These are phyloP conservation scores for Amaranthus cruentus DNA, from an alignment of 148 eudicot species.

Conservation along the genomic window DNA sequence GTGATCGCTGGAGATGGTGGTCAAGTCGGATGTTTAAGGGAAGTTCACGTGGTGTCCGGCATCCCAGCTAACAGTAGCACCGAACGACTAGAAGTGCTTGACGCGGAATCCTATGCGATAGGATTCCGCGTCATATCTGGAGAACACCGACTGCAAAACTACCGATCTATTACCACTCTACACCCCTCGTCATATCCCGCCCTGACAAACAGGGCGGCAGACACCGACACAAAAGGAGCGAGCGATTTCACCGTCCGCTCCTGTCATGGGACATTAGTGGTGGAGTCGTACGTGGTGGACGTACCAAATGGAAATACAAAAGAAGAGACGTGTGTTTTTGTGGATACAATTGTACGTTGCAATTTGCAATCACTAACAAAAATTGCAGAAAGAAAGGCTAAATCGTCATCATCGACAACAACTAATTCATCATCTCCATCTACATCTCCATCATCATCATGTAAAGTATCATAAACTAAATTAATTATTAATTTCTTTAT, in stretches of 20 bases:
- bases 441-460: constrained; percentile 10
- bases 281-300: constrained; percentile 83
- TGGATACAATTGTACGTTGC: constrained; percentile 65
- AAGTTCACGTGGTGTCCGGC: constrained; percentile 77
- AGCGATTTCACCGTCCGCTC: not conserved
- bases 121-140: constrained; percentile 80
- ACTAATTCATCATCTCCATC: constrained; percentile 3
- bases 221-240: not conserved
- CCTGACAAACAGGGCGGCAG: not conserved
- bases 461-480: constrained; percentile 24
- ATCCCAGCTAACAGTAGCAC: constrained; percentile 74
- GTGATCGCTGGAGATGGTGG: constrained; percentile 51
- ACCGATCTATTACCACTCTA: constrained; percentile 70
- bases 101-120: constrained; percentile 54
- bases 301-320: constrained; percentile 68
- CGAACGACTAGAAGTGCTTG: constrained; percentile 74
- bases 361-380: constrained; percentile 60
- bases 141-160: constrained; percentile 68
- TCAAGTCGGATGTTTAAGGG: constrained; percentile 54
- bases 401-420: constrained; percentile 15
- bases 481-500: not conserved
- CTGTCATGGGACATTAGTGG: constrained; percentile 52
- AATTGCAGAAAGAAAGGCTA: constrained; percentile 47
- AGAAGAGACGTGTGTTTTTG: constrained; percentile 76
- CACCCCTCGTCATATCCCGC: constrained; percentile 31